phyloP scores from a whole-genome alignment of 2,329 filamentous ascomycete species.

The Fusarium goolgardi region DNA sequence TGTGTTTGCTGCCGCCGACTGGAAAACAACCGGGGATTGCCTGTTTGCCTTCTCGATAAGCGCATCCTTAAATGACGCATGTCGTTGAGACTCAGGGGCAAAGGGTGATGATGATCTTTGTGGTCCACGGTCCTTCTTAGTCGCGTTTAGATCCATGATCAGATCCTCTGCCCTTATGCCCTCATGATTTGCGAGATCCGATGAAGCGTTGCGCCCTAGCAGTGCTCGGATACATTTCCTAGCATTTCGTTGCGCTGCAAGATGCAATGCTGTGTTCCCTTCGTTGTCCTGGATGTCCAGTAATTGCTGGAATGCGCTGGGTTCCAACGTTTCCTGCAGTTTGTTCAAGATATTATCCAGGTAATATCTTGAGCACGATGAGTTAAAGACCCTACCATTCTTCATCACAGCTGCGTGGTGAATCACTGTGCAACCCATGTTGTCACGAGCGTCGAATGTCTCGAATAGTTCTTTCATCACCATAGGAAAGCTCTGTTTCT shows the following conservation, averaged over 20 bases:
- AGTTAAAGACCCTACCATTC: conserved; percentile 81
- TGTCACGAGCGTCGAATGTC: conserved; percentile 83
- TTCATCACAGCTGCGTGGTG: conserved; percentile 95
- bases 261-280: conserved; percentile 85
- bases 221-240: conserved; percentile 88
- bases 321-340: conserved; percentile 80
- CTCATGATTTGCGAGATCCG: conserved; percentile 83
- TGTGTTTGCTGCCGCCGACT: conserved; percentile 74
- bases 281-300: conserved; percentile 86
- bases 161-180: conserved; percentile 87
- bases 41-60: conserved; percentile 57
- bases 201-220: conserved; percentile 82
- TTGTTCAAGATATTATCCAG: conserved; percentile 90
- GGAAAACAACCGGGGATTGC: conserved; percentile 59
- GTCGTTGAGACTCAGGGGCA: conserved; percentile 70
- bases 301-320: conserved; percentile 79
- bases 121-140: conserved; percentile 73
- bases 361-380: conserved; percentile 91
- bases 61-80: conserved; percentile 64
- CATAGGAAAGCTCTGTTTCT: conserved; percentile 88
- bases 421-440: conserved; percentile 86
- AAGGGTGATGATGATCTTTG: conserved; percentile 81
- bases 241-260: conserved; percentile 83
- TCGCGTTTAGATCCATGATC: conserved; percentile 79
- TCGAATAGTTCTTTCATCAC: conserved; percentile 86